These are phyloP conservation scores for Talaromyces sp. DNA, from an alignment of 2,329 filamentous ascomycete species.

Conservation along the genomic window DNA sequence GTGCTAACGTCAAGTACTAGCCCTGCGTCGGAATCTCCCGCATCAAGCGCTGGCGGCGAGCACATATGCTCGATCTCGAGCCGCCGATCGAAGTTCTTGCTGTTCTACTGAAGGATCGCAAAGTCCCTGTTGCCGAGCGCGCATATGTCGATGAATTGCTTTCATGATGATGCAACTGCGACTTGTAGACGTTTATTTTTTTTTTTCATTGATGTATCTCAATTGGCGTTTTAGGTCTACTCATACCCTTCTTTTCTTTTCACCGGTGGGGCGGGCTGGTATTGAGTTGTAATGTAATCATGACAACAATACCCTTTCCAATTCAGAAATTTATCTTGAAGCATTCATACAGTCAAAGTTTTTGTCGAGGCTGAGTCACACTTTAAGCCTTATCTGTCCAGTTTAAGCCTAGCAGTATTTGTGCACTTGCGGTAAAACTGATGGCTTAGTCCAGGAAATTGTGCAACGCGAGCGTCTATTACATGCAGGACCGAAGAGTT, in stretches of 20 bases:
- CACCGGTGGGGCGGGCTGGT: not conserved
- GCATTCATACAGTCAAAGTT: not conserved
- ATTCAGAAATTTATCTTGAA: not conserved
- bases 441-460: not conserved
- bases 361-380: not conserved
- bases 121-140: conserved; percentile 48
- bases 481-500: no score
- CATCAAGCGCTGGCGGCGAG: conserved; percentile 81
- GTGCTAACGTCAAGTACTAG: conserved; percentile 44
- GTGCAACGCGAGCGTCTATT: not conserved
- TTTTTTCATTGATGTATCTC: not conserved
- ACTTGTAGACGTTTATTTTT: not conserved
- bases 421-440: not conserved
- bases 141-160: conserved; percentile 59
- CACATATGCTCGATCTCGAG: conserved; percentile 74
- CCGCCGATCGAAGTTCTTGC: conserved; percentile 89
- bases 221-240: conserved; percentile 3
- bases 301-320: not conserved
- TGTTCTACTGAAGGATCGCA: conserved; percentile 69
- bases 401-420: no score
- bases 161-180: conserved; percentile 33
- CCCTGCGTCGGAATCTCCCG: conserved; percentile 84
- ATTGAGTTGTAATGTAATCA: not conserved
- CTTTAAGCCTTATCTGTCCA: not conserved
- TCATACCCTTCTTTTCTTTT: conserved; percentile 7